Conservation (phyloP, 2,329 filamentous ascomycete genomes). For the Penicillium corylophilum region DNA sequence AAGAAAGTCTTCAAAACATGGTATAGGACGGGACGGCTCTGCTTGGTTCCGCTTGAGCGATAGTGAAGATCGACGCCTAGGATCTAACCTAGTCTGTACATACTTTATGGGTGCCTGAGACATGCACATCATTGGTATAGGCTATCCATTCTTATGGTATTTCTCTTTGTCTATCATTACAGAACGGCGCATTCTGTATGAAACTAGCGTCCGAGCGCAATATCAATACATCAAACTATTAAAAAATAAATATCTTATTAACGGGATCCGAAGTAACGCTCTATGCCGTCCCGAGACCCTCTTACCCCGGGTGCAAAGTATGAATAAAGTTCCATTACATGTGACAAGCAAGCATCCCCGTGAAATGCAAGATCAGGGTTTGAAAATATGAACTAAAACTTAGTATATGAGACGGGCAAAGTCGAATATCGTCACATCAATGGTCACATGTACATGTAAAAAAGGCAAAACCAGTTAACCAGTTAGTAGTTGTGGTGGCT, state of each 20-base stretch:
- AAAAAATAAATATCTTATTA: not conserved
- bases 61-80: not conserved
- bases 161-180: not conserved
- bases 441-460: constrained; percentile 15
- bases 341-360: not conserved
- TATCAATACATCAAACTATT: not conserved
- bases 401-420: constrained; percentile 8
- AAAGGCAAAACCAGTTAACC: constrained; percentile 7
- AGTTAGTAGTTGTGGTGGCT: constrained; percentile 38
- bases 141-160: not conserved
- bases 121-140: not conserved
- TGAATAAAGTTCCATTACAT: not conserved
- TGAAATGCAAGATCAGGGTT: not conserved
- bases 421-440: constrained; percentile 14
- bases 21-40: not conserved
- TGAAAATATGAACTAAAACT: constrained; percentile 3
- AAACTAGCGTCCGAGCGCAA: not conserved
- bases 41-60: not conserved
- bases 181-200: not conserved
- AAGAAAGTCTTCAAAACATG: not conserved
- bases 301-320: not conserved
- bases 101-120: not conserved
- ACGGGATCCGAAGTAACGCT: not conserved
- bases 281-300: not conserved
- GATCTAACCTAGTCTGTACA: not conserved